Base-by-base conservation (phyloP, 2,329 filamentous ascomycete species). In the Talaromyces albobiverticillius region DNA sequence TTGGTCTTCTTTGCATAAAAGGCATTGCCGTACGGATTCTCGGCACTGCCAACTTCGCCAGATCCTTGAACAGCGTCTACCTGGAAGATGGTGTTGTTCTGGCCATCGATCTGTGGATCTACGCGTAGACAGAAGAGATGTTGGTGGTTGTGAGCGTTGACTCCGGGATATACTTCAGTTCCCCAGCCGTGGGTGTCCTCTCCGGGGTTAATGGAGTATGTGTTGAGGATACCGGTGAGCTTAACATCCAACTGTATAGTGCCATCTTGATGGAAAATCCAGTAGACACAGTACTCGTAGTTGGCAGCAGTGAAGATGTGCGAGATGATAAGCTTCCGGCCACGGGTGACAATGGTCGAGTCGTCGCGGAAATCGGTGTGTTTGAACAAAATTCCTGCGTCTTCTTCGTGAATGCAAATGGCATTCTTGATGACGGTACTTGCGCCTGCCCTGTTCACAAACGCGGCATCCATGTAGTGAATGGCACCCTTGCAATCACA, bases 221-320 rank as follows among this genome's bases (percentile, higher is more conserved):
- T 96, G 79, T 96, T 96, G 51, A 96, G 77, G 67, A 96, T 95
- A 50, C 91, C 91, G 0, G 91, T 96, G 25, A 96, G 83, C 71
- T 93, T 89, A 71, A 96, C 89, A 70, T 96, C 91, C 10, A 93
- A 86, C 74, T 96, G 91, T 59, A 96, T 86, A 0, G 90, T 95
- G 34, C 91, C 92, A 63, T 96, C 92, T 71, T 94, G 90, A 70
- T 93, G 89, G 76, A 95, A 91, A 61, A 91, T 87, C 90, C 90
- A 95, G 76, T 93, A 87, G 6, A 84, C 80, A 65, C 86, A 87
- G 73, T 96, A 96, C 71, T 96, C 92, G 74, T 96, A 96, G 77
- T 96, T 96, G 23, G 92, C 92, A 0, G 92, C 92, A 0, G 92
- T 96, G 75, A 96, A 96, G 67, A 96, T 88, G 62, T 96, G 91